Evolutionary conservation across 2,329 filamentous ascomycete genomes (phyloP).

Genomic region (Fusarium pseudoanthophilum): DNA sequence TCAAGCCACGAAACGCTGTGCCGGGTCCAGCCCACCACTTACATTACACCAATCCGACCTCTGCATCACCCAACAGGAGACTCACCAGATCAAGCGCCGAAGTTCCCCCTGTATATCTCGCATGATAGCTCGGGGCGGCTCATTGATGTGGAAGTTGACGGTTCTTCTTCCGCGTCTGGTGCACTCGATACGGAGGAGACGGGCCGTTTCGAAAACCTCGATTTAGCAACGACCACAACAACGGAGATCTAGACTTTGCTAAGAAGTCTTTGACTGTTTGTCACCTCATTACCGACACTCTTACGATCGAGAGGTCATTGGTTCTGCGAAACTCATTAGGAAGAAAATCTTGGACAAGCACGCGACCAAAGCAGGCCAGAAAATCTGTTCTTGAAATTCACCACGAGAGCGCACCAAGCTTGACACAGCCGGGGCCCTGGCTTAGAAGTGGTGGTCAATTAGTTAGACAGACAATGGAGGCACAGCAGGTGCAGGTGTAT

Average conservation of each 20-base stretch:
- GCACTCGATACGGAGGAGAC: slow-evolving; percentile 22
- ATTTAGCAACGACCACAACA: slow-evolving; percentile 1
- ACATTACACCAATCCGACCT: slow-evolving; percentile 26
- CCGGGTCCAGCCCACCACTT: slow-evolving; percentile 24
- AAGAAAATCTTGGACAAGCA: slow-evolving; percentile 15
- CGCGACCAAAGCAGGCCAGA: slow-evolving; percentile 11
- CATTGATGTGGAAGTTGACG: slow-evolving; percentile 9
- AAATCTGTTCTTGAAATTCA: slow-evolving; percentile 6
- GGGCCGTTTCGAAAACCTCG: slow-evolving; percentile 30
- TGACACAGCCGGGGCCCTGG: slow-evolving; percentile 1
- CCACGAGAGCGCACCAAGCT: background rate
- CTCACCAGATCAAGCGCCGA: slow-evolving; percentile 19
- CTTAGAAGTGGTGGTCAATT: slow-evolving; percentile 9
- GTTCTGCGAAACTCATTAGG: background rate
- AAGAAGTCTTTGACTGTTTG: background rate
- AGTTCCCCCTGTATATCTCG: slow-evolving; percentile 8
- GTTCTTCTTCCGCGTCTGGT: slow-evolving; percentile 13
- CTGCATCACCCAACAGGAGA: slow-evolving; percentile 11
- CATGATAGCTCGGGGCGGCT: slow-evolving; percentile 10
- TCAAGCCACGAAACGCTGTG: slow-evolving; percentile 29
- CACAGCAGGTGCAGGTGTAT: slow-evolving; percentile 17
- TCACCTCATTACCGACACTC: slow-evolving; percentile 4
- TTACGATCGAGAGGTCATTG: slow-evolving; percentile 1
- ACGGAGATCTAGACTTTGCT: slow-evolving; percentile 15
- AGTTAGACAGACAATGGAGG: slow-evolving; percentile 25